Base-by-base conservation (phyloP, 768 basidiomycete species). In the Psilocybe tampanensis region DNA sequence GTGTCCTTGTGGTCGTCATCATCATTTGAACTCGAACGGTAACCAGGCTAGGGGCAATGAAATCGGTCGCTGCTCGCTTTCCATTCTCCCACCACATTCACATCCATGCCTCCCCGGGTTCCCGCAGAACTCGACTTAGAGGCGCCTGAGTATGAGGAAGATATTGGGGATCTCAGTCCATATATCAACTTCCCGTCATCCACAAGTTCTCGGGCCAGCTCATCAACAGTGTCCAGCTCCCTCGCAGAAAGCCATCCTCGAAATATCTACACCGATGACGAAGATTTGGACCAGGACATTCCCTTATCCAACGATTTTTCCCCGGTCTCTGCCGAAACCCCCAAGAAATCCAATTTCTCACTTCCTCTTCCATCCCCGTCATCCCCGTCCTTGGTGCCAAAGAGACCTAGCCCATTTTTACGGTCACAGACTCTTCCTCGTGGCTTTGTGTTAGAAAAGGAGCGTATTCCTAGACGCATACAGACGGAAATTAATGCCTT, bases 341-440 rank as follows among this genome's bases (percentile, higher is more conserved):
- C 65, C 4, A 64, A 52, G 55, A 64, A 60, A 34, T 45, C 29
- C 6, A 44, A 33, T n/a, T 64, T 54, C 56, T 42, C 54, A 23
- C 42, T 52, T 18, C 33, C 54, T 17, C 44, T 56, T 23, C 48
- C 53, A n/a, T 64, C 65, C 12, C 56, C 67, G 36, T 67, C 64
- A 8, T 60, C 64, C 6, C 59, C 63, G 13, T 61, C 63, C 18
- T 44, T 67, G 9, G 33, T 29, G 9, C 29, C 29, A 29, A 50
- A 58, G 43, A 64, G n/a, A 39, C 4, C 67, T 8, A 44, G 55
- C 8, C 58, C 62, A 9, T 52, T 81, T 8, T 68, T 75, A 21
- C 76, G 82, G 18, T 82, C 83, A 11, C 74, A 68, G 48, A 84
- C 84, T 1, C 67, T 80, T 44, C 80, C 84, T 51, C 58, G 53